phyloP scores from a whole-genome alignment of 2,329 filamentous ascomycete species.

The Alternaria panax region DNA sequence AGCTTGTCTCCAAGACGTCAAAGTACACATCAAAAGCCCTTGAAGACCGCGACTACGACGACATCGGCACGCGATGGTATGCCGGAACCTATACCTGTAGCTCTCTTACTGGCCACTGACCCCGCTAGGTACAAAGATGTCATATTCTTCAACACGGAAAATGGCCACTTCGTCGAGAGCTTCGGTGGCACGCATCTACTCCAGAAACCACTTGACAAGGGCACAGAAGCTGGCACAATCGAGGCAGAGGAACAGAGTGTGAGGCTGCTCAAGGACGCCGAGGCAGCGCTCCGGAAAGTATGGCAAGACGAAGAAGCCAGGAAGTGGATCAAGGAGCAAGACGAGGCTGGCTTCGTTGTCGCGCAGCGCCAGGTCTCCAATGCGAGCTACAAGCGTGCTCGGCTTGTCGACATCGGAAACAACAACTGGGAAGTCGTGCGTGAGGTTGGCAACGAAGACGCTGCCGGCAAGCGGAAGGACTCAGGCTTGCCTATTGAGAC shows the following conservation, averaged over 20 bases:
- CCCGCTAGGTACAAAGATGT: slow-evolving; percentile 41
- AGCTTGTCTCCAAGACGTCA: slow-evolving; percentile 41
- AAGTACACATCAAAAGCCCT: slow-evolving; percentile 39
- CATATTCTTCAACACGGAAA: slow-evolving; percentile 36
- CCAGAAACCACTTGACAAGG: slow-evolving; percentile 36
- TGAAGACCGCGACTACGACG: slow-evolving; percentile 47
- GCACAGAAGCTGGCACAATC: slow-evolving; percentile 43
- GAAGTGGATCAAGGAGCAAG: slow-evolving; percentile 40
- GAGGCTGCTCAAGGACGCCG: slow-evolving; percentile 40
- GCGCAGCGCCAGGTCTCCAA: slow-evolving; percentile 41
- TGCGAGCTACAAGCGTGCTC: slow-evolving; percentile 47
- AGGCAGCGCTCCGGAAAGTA: slow-evolving; percentile 36
- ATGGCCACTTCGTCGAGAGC: slow-evolving; percentile 36
- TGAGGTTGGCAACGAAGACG: slow-evolving; percentile 38
- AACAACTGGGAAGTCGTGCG: slow-evolving; percentile 43
- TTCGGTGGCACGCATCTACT: slow-evolving; percentile 43
- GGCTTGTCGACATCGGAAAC: slow-evolving; percentile 40
- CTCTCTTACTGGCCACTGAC: neutral
- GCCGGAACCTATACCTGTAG: neutral
- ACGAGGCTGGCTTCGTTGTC: slow-evolving; percentile 44
- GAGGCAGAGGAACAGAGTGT: slow-evolving; percentile 45
- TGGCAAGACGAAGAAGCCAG: slow-evolving; percentile 32
- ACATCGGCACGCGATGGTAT: slow-evolving; percentile 44
- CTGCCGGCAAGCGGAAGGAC: slow-evolving; percentile 41
- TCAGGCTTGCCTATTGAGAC: slow-evolving; percentile 42